Base-by-base conservation (phyloP, 345 rosid genomes). In the Firmiana major region DNA sequence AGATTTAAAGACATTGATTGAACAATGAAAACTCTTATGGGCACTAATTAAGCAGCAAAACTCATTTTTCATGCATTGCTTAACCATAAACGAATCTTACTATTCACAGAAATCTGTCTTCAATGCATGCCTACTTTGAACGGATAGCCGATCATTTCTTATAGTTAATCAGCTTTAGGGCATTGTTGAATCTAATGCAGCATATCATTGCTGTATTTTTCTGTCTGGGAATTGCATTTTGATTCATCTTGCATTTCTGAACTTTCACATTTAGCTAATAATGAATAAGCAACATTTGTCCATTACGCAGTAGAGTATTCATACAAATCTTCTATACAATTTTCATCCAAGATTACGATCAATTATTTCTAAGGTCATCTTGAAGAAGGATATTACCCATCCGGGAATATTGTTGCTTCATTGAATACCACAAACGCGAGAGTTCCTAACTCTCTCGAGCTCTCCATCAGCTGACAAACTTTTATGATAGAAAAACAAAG, bases 391-490 rank as follows among this genome's bases (percentile, higher is more conserved):
- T 5, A 22, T 55, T 58, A 74, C 77, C 83, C 83, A 53, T 24
- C 26, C 73, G 38, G 34, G n/a, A 7, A 45, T 24, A 38, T 49
- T 70, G 59, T 63, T 65, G 75, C 63, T 78, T 90, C 85, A 89
- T 62, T 89, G 97, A 82, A 92, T 89, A 76, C 81, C 75, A 82
- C 93, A 90, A 40, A 87, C 83, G 65, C 93, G 89, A 71, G 92
- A 90, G 13, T 84, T 84, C 72, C 83, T 83, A 43, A 80, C 88
- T 76, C 86, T 90, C 51, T 75, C 82, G n/a, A 87, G 83, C 63
- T 92, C 91, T 73, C 89, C 93, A 67, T 89, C 93, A 75, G 87
- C 94, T 3, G 86, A 87, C 36, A 80, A 81, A 78, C 93, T 89
- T 71, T 79, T 67, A 48, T 26, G 26, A 60, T 19, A 40, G 1